phyloP scores from a whole-genome alignment of 202 grass and related monocot genomes.

The Panicum hallii region DNA sequence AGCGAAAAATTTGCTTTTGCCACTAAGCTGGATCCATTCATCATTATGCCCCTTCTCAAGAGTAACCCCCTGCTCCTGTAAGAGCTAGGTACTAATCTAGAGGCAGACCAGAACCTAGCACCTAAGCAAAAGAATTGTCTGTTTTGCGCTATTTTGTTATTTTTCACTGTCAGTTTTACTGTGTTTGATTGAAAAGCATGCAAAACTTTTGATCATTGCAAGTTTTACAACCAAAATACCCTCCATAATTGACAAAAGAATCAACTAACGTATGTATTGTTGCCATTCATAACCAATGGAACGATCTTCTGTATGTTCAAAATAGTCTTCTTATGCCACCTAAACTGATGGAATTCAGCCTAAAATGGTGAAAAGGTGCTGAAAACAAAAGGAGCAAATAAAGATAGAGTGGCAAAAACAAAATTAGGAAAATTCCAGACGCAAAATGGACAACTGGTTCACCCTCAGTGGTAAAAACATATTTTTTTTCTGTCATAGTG shows the following conservation, averaged over 20 bases:
- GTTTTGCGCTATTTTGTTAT: not conserved
- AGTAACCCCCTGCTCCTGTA: not conserved
- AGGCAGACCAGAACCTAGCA: too few relatives aligned
- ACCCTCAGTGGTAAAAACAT: not conserved
- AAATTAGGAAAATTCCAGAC: not conserved
- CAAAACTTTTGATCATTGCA: not conserved
- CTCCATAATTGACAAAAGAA: not conserved
- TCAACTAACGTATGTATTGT: not conserved
- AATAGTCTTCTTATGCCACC: not conserved
- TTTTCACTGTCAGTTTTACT: not conserved
- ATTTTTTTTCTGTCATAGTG: not conserved
- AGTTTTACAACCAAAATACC: not conserved
- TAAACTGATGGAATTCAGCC: not conserved
- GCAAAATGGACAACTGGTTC: not conserved
- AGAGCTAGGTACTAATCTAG: not conserved
- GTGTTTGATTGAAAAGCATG: conserved; percentile 9
- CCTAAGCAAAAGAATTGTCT: not conserved
- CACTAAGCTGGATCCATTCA: not conserved
- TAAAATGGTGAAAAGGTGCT: not conserved
- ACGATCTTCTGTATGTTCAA: not conserved
- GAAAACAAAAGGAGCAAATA: not conserved
- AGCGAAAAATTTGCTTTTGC: not conserved
- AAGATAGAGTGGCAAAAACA: not conserved
- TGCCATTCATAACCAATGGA: not conserved
- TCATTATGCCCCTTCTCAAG: not conserved